Evolutionary conservation across 495 filamentous ascomycete genomes (phyloP).

Genomic region (Bryoglossum gracile): DNA sequence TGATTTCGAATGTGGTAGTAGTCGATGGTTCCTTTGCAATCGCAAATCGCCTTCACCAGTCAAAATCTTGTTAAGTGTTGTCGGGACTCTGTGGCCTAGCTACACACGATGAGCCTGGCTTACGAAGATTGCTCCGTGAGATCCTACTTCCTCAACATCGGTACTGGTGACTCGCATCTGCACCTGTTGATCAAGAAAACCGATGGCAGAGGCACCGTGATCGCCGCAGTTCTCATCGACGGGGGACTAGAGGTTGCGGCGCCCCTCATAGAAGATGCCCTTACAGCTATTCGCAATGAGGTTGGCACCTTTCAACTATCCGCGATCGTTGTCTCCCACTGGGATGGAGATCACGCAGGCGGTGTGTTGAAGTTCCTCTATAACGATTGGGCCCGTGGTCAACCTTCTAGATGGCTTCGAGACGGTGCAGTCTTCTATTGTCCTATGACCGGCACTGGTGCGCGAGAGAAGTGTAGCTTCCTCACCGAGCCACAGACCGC

Average conservation of each 20-base stretch:
- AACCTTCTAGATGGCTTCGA: too few relatives aligned
- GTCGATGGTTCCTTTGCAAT: too few relatives aligned
- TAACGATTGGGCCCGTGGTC: background rate
- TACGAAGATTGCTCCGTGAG: too few relatives aligned
- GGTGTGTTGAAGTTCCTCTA: slow-evolving; percentile 8
- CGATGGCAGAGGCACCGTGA: background rate
- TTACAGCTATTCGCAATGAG: background rate
- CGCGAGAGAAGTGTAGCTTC: background rate
- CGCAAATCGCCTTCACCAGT: too few relatives aligned
- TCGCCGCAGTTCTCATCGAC: background rate
- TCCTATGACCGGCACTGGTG: background rate
- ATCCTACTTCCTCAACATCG: background rate
- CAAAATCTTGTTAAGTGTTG: too few relatives aligned
- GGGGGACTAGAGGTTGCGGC: background rate
- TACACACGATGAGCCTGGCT: too few relatives aligned
- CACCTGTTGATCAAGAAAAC: background rate
- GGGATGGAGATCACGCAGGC: slow-evolving; percentile 21
- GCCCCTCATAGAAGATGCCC: background rate
- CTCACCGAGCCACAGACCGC: background rate
- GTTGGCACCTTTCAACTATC: background rate
- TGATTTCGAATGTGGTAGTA: too few relatives aligned
- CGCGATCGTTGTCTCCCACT: slow-evolving; percentile 22
- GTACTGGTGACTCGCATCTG: background rate
- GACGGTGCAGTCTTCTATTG: background rate
- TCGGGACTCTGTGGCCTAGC: too few relatives aligned